phyloP scores from a whole-genome alignment of 2,329 filamentous ascomycete species.

The Xylaria sp. region DNA sequence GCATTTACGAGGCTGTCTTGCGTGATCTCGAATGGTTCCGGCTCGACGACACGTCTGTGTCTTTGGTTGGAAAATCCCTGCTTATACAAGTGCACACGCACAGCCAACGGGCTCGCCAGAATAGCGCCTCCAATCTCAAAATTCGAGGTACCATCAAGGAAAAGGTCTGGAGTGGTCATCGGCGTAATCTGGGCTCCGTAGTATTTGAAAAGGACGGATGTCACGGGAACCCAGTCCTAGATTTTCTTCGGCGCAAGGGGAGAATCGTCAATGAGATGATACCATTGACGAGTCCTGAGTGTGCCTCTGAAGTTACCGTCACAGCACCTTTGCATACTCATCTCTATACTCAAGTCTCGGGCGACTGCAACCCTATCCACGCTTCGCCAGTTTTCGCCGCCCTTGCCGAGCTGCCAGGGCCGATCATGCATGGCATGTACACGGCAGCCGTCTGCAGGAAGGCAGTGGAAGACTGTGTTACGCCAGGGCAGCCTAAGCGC shows the following conservation, averaged over 20 bases:
- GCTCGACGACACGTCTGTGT: constrained; percentile 5
- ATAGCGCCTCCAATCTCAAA: constrained; percentile 1
- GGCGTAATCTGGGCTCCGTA: constrained; percentile 7
- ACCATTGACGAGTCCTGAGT: constrained; percentile 96
- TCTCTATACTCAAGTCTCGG: constrained; percentile 95
- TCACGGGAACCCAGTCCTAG: constrained; percentile 23
- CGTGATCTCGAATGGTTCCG: constrained; percentile 21
- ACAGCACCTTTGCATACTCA: constrained; percentile 97
- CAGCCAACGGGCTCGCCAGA: not conserved
- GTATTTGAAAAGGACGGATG: constrained; percentile 9
- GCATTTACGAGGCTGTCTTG: constrained; percentile 21
- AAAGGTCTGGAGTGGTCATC: constrained; percentile 19
- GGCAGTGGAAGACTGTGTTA: constrained; percentile 96
- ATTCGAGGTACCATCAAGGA: constrained; percentile 18
- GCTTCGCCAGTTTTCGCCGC: constrained; percentile 94
- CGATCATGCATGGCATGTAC: constrained; percentile 99
- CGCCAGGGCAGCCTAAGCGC: constrained; percentile 96
- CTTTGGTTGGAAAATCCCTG: constrained; percentile 15
- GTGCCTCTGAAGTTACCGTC: constrained; percentile 85
- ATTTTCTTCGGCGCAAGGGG: constrained; percentile 25
- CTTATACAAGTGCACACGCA: constrained; percentile 13
- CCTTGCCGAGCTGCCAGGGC: constrained; percentile 93
- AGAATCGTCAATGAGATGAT: constrained; percentile 67
- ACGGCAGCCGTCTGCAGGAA: constrained; percentile 94
- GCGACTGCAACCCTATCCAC: constrained; percentile 98